phyloP scores from a whole-genome alignment of 441 rosid genomes.

The Populus trichocarpa region DNA sequence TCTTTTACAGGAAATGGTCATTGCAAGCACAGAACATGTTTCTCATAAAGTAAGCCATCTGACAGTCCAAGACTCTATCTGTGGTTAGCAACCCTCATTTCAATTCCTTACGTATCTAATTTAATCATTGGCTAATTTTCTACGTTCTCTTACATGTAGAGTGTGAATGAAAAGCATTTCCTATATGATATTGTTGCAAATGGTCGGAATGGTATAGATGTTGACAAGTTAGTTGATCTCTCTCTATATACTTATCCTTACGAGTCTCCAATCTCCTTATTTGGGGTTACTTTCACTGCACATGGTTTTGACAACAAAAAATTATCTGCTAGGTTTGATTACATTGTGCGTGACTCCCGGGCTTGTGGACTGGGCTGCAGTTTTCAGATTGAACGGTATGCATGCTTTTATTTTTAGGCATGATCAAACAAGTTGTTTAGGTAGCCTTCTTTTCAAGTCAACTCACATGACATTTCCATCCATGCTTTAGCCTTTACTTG shows the following conservation, averaged over 20 bases:
- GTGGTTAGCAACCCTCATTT: neutral
- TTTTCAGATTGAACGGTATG: neutral
- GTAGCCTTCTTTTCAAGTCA: neutral
- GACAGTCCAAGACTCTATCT: conserved; percentile 21
- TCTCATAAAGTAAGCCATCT: conserved; percentile 37
- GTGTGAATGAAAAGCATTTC: conserved; percentile 26
- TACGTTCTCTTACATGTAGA: neutral
- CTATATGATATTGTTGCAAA: conserved; percentile 64
- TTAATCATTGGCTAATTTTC: neutral
- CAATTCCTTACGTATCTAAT: neutral
- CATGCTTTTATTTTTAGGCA: neutral
- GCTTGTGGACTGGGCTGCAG: conserved; percentile 15
- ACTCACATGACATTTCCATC: neutral
- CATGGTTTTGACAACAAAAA: conserved; percentile 11
- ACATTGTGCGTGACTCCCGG: conserved; percentile 60
- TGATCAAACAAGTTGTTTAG: too few relatives aligned
- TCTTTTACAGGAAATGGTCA: conserved; percentile 54
- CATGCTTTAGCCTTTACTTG: conserved; percentile 5
- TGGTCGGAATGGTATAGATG: conserved; percentile 66
- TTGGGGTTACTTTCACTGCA: neutral
- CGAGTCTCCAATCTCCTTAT: neutral
- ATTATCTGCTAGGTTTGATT: conserved; percentile 54
- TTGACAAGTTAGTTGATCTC: conserved; percentile 54
- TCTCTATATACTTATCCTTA: neutral
- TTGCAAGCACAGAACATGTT: conserved; percentile 45